Percentiles rank a stretch among this genome's conserved stretches.
Evolutionary conservation across 2,329 filamentous ascomycete genomes (phyloP).

Genomic region (Arthrinium puccinioides): DNA sequence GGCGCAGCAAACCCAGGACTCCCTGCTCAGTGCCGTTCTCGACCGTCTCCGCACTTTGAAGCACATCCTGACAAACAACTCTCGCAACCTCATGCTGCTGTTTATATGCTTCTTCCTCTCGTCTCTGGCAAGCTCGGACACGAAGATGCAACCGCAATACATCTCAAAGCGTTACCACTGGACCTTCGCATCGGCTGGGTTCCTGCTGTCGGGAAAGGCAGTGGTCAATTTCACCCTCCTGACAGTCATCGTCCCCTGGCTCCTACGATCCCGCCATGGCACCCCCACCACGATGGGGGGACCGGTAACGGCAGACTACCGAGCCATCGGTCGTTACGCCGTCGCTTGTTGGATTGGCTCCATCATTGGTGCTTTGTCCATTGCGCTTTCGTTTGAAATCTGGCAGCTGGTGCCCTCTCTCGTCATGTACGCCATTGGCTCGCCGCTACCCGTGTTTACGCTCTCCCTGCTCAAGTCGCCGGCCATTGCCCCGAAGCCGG

Average conservation of each 20-base stretch:
- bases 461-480: slow-evolving; percentile 39
- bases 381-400: slow-evolving; percentile 29
- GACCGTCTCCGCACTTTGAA: slow-evolving; percentile 22
- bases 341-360: slow-evolving; percentile 29
- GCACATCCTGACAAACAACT: slow-evolving; percentile 26
- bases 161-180: slow-evolving; percentile 41
- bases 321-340: slow-evolving; percentile 25
- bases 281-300: slow-evolving; percentile 6
- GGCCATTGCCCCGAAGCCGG: slow-evolving; percentile 21
- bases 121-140: slow-evolving; percentile 42
- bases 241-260: slow-evolving; percentile 30
- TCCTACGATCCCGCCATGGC: slow-evolving; percentile 20
- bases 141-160: slow-evolving; percentile 41
- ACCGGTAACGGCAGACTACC: slow-evolving; percentile 16
- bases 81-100: slow-evolving; percentile 33
- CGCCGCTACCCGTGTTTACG: slow-evolving; percentile 42
- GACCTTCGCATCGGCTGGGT: slow-evolving; percentile 38
- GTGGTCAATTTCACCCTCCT: slow-evolving; percentile 39
- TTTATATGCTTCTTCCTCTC: slow-evolving; percentile 38
- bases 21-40: slow-evolving; percentile 14
- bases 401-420: slow-evolving; percentile 35
- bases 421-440: slow-evolving; percentile 39
- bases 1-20: slow-evolving; percentile 19
- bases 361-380: slow-evolving; percentile 33
- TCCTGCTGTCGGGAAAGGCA: slow-evolving; percentile 39